Base-by-base conservation (phyloP, 192 early-diverging fungal genomes). In the Chytriomyces sp. region DNA sequence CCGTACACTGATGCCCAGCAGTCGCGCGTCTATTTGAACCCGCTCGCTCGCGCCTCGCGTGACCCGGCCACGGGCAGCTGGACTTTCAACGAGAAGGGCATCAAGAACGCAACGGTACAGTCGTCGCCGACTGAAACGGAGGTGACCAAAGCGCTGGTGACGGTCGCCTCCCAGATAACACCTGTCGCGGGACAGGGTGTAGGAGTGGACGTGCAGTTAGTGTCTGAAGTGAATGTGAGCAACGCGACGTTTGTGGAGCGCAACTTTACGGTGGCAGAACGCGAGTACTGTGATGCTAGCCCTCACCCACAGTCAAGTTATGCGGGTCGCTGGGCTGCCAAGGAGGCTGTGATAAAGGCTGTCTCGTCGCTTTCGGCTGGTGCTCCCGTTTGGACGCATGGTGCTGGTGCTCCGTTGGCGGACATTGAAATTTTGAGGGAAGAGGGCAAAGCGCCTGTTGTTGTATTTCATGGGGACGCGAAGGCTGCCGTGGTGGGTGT, bases 301-400 rank as follows among this genome's bases (percentile, higher is more conserved):
- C 86, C 93, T 12, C 88, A 90, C 73, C 88, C 91, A 17, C 88
- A 89, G 69, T 84, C 93, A 0, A 93, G 92, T 79, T 94, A 92
- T 80, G 91, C 96, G 36, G 96, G 96, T 58, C 88, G 91, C 33
- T 98, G 96, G 96, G 91, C 91, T 5, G 96, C 96, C 60, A 98
- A 98, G 86, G 96, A 98, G 74, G 93, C 96, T 0, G 93, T 94
- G 17, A 85, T 98, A 75, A 98, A 98, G 87, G 94, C 96, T 14
- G 89, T 98, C 28, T 90, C 89, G 41, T 91, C 89, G 6, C 85
- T 83, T 0, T 63, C 81, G 26, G 53, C 70, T 22, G 77, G 77
- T 28, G 55, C 54, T n/a, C 39, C 54, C 52, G 92, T 95, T 19
- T 91, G 89, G 88, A 86, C 84, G 36, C 78, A 90, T 60, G 94